Base-by-base conservation (phyloP, 495 filamentous ascomycete genomes). In the Penicillium salamii region DNA sequence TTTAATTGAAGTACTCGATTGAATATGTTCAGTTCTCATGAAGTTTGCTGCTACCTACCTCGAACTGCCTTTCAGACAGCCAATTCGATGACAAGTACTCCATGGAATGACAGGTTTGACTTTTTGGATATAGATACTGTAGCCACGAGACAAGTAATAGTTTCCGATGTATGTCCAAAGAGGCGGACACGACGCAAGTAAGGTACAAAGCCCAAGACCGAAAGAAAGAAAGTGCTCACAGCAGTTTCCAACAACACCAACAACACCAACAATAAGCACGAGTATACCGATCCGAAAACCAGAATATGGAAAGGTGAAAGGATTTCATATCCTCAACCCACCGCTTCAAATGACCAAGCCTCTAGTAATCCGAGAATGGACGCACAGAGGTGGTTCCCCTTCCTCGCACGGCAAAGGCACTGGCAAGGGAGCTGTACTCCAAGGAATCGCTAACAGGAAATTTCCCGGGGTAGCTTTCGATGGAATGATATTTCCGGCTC, bases 391-490 rank as follows among this genome's bases (percentile, higher is more conserved):
- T 68, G 31, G 56, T 59, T 12, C 57, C 63, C 23, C 44, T 49
- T 40, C 62, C 61, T 11, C 56, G 53, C 28, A 68, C 49, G 19
- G 46, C 43, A 36, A 52, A 50, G 19, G 61, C 61, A 11, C 57
- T 65, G 7, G 63, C 67, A 49, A 69, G 46, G 7, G 49, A 51
- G 43, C 58, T 61, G 46, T 41, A 55, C 14, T 66, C 60, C 55
- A 61, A 12, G 1, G 57, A 53, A 45, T 69, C 67, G 33, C 69
- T 70, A 3, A 69, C 55, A 23, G 69, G 67, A 38, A 70, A 72
- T 41, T 56, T 47, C 3, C 67, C 67, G 1, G 67, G 69, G 46
- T 61, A 72, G 38, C 65, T 72, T 46, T 67, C 67, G 1, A 57
- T 59, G 20, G 65, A 72, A 7, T 49, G 52, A 17, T 40, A 55